Base-by-base conservation (phyloP, 495 filamentous ascomycete species). In the Chaetomium cochliodes region DNA sequence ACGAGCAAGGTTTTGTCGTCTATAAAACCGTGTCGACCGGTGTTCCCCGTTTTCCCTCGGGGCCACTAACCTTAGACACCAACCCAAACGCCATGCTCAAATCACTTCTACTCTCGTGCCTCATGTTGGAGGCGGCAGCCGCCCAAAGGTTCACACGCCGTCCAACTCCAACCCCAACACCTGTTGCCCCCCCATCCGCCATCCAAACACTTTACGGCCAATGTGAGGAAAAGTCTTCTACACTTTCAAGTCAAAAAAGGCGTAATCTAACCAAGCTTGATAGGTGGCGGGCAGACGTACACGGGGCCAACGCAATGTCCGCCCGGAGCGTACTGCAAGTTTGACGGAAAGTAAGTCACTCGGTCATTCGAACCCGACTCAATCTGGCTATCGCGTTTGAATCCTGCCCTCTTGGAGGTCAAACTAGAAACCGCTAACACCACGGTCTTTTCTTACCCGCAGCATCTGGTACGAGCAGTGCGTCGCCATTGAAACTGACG, bases 381-480 rank as follows among this genome's bases (percentile, higher is more conserved):
- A n/a, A n/a, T 1, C 37, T 44, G 2, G 33, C 16, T 44, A 11
- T 18, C 18, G 41, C 41, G 9, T 15, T 18, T 44, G 5, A 37
- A 18, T 18, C 11, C 41, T 44, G 3, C 1, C 13, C 6, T 4
- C 41, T 44, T 44, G 1, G n/a, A n/a, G n/a, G n/a, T n/a, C n/a
- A n/a, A 44, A 18, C 13, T 2, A 44, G 13, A 46, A 28, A 47
- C 22, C n/a, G 5, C 7, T 20, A 23, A 22, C 18, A 11, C 12
- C 56, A 58, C 15, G 39, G 22, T 44, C 13, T 46, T 15, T 13
- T 18, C 12, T 1, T 50, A 15, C 41, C 13, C 33, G 13, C 37
- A 71, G 71, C 33, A 61, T 65, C 26, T 73, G 65, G 65, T 73
- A 71, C 58, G 62, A 63, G 22, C 71, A 73, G 33, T 73, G 71